These are phyloP conservation scores for Elsinoe australis DNA, from an alignment of 2,329 filamentous ascomycete species.

Conservation along the genomic window DNA sequence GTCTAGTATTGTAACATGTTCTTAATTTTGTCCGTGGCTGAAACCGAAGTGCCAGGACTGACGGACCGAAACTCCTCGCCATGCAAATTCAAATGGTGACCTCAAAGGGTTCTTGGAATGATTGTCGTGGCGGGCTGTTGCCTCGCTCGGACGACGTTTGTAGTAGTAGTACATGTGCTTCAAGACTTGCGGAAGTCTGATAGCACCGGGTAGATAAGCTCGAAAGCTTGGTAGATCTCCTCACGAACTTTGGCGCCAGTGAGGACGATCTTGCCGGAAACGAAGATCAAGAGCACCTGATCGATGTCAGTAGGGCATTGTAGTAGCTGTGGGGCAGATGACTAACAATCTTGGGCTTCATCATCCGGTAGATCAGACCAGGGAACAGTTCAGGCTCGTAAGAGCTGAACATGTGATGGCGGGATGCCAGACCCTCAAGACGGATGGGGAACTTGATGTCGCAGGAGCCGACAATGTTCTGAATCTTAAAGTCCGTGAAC, in stretches of 20 bases:
- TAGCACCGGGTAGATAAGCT: constrained; percentile 94
- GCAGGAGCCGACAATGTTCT: constrained; percentile 97
- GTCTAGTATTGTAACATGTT: constrained; percentile 18
- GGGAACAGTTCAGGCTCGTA: constrained; percentile 98
- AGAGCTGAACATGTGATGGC: constrained; percentile 98
- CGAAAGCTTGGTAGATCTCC: constrained; percentile 94
- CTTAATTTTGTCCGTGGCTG: constrained; percentile 14
- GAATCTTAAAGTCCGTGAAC: constrained; percentile 99
- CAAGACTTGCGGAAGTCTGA: constrained; percentile 42
- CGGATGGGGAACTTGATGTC: constrained; percentile 99
- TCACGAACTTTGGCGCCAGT: constrained; percentile 97
- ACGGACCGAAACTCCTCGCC: constrained; percentile 20
- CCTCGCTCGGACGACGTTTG: constrained; percentile 15
- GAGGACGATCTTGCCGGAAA: constrained; percentile 95
- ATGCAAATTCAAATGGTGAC: constrained; percentile 20
- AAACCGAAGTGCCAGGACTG: constrained; percentile 7
- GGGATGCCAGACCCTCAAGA: constrained; percentile 86
- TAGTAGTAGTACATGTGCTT: constrained; percentile 21
- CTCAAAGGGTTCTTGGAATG: too few relatives aligned
- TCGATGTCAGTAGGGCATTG: constrained; percentile 6
- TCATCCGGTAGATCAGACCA: constrained; percentile 99
- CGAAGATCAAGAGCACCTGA: constrained; percentile 85
- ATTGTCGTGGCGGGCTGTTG: constrained; percentile 18
- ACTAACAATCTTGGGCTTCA: constrained; percentile 83
- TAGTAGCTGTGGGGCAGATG: not conserved